Evolutionary conservation across 1,284 basidiomycete genomes (phyloP).

Genomic region (Moniliophthora roreri): DNA sequence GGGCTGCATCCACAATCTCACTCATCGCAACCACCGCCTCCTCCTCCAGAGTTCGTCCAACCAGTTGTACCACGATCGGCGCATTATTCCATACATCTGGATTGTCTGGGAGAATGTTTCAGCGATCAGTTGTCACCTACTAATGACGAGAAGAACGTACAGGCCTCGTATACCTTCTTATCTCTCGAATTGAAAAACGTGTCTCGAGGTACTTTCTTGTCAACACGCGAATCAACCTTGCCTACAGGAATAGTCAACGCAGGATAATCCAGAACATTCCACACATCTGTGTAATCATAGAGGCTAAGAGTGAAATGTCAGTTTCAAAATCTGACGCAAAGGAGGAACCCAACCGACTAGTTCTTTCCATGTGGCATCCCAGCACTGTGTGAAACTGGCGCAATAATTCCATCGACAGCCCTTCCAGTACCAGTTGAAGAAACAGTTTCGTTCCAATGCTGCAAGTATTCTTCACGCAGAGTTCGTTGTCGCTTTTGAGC

Average conservation of each 20-base stretch:
- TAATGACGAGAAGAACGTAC: neutral
- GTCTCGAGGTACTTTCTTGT: conserved; percentile 32
- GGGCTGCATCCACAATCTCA: too few relatives aligned
- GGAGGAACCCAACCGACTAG: neutral
- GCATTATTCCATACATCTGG: conserved; percentile 10
- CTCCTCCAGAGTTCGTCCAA: conserved; percentile 15
- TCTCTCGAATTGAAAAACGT: conserved; percentile 11
- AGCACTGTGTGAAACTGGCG: conserved; percentile 32
- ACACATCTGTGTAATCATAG: conserved; percentile 47
- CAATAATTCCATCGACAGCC: conserved; percentile 44
- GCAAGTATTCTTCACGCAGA: conserved; percentile 16
- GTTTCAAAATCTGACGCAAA: too few relatives aligned
- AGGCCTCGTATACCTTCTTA: neutral
- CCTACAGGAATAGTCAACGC: conserved; percentile 55
- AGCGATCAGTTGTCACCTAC: neutral
- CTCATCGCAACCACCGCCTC: conserved; percentile 17
- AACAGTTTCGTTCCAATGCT: conserved; percentile 41
- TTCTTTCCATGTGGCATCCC: conserved; percentile 30
- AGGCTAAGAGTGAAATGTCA: conserved; percentile 22
- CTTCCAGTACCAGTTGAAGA: conserved; percentile 39
- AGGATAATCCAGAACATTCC: conserved; percentile 60
- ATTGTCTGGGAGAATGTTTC: conserved; percentile 9
- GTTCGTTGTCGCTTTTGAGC: conserved; percentile 20
- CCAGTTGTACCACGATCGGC: conserved; percentile 13
- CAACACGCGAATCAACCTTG: conserved; percentile 39